Evolutionary conservation across 1,139 yeast genomes (phyloP), one percentile per base, ranked within the genome.

Genomic region (Kodamaea alishanica): DNA sequence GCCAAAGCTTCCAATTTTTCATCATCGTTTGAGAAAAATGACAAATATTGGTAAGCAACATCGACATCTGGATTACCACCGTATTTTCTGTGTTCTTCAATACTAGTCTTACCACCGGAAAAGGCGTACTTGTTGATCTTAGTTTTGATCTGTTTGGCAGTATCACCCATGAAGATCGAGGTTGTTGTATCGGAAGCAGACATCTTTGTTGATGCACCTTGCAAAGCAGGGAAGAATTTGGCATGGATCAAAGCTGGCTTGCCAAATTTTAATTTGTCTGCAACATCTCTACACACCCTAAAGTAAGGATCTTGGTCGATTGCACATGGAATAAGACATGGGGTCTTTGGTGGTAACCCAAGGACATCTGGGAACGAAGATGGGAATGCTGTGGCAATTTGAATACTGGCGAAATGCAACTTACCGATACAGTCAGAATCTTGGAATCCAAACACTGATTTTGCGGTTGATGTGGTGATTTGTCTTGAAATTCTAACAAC

Each of bases 221-320:
- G 97, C 54, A 94, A 75, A 35, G 98, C 97, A 31, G 99, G 99
- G 84, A 94, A 92, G 65, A 94, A 94, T 65, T 87, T 85, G 43
- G 98, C 84, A 63, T 92, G 97, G 50, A 94, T 75, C 61, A 92
- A 76, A 5, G 97, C 80, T 15, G 97, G 98, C 65, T 94, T 94
- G 49, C 90, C 71, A 61, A 77, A 94, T 65, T 84, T 86, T 58
- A 94, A 77, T 63, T 90, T 92, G 57, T 83, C 89, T 23, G 98
- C 97, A 47, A 94, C 98, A 60, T 94, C 99, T 65, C 99, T 78
- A 65, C 96, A 87, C 25, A 94, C 95, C 63, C 99, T 78, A 71
- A 94, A 94, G 65, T 94, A 94, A 28, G 99, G 98, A 63, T 94
- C 99, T 70, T 90, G 97, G 62, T 94, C 99, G 61, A 94, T 94